Base-by-base conservation (phyloP, 345 rosid genomes). In the Aquilaria sinensis region DNA sequence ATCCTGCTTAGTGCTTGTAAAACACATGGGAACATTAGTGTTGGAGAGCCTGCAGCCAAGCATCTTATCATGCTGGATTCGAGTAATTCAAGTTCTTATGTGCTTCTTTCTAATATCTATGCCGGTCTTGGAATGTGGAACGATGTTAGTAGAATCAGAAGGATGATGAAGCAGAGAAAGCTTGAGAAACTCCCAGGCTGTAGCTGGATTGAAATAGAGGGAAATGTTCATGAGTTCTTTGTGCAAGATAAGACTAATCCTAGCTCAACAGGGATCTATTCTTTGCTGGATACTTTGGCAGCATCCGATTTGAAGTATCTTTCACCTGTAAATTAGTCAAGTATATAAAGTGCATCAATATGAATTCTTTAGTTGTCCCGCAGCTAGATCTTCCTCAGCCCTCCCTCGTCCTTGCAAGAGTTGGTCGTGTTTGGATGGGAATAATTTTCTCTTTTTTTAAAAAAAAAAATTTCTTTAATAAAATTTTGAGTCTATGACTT, bases 121-220 rank as follows among this genome's bases (percentile, higher is more conserved):
- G 91, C 91, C n/a, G 66, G 70, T 61, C 34, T 77, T 31, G 78
- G 82, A 30, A 80, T 72, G 79, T 83, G 88, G 88, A 70, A 74
- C 47, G 82, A 74, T 46, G 84, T 70, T 52, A 79, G 74, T 6
- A 63, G 65, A 62, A 72, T 77, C 60, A 83, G 84, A 68, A 66
- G 52, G 68, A 71, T 67, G 71, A 83, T 85, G 91, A 85, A 80
- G 67, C 74, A 72, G 33, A 78, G 74, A 68, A 78, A 77, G 13
- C 46, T 83, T 3, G 72, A 65, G 71, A 83, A 80, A 70, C 9
- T 68, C 41, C 88, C 91, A 9, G 91, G 88, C 34, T 83, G 83
- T 64, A 80, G 86, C 66, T 80, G 82, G 76, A 73, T 85, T 30
- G 85, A 80, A 69, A 77, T 80, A 16, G 73, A 83, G 15, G 85